Percentiles rank a stretch among this genome's conserved stretches.
Evolutionary conservation across 306 rosid genomes (phyloP).

Genomic region (Inga leiocalycina): DNA sequence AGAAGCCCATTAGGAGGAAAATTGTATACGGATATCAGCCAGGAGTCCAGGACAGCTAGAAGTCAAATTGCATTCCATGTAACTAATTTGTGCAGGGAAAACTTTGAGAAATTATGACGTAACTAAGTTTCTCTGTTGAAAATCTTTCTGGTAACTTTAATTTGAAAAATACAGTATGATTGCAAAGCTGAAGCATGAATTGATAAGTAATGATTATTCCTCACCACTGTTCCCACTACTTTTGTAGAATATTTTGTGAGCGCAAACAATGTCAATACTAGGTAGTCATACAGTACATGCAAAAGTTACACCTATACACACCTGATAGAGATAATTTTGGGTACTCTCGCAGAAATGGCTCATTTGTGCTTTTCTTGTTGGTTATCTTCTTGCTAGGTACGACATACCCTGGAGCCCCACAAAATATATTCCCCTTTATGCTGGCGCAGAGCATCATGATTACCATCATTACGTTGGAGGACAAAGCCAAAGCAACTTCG

Average conservation of each 20-base stretch:
- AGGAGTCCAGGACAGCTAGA: slow-evolving; percentile 13
- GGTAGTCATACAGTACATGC: background rate
- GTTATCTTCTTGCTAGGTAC: slow-evolving; percentile 54
- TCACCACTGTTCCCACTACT: background rate
- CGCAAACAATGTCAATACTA: background rate
- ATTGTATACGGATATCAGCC: slow-evolving; percentile 20
- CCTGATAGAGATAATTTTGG: background rate
- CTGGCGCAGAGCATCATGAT: slow-evolving; percentile 94
- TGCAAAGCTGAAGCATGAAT: slow-evolving; percentile 23
- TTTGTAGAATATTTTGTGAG: background rate
- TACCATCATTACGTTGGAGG: slow-evolving; percentile 98
- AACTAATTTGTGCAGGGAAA: slow-evolving; percentile 4
- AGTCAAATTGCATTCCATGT: slow-evolving; percentile 19
- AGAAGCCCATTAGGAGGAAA: background rate
- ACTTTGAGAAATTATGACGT: background rate
- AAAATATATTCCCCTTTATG: slow-evolving; percentile 87
- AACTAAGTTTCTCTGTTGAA: background rate
- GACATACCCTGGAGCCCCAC: slow-evolving; percentile 88
- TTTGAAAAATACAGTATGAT: slow-evolving; percentile 4
- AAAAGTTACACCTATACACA: background rate
- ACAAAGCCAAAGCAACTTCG: slow-evolving; percentile 94
- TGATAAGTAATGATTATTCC: background rate
- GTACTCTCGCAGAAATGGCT: background rate
- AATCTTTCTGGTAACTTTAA: slow-evolving; percentile 14
- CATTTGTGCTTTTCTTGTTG: background rate